A percentile compares a stretch with the other conserved stretches of the same genome.
Evolutionary conservation across 352 stramenopile species (phyloP).

Genomic region (Plasmopara muralis): DNA sequence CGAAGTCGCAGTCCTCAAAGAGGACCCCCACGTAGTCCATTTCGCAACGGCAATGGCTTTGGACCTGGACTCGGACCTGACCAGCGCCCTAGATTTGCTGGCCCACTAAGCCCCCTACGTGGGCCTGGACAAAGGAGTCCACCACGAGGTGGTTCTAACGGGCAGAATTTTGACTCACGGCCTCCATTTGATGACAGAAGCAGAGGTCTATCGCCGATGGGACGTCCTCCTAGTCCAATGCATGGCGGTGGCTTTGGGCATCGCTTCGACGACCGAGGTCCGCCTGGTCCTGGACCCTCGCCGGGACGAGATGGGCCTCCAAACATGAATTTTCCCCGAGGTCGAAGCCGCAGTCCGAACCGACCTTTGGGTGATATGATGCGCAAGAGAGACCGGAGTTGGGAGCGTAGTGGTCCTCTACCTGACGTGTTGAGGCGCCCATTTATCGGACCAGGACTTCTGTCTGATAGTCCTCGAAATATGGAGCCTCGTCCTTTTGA

Average conservation of each 20-base stretch:
- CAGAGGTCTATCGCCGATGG: conserved; percentile 16
- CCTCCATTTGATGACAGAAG: conserved; percentile 21
- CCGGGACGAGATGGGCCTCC: conserved; percentile 12
- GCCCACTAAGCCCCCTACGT: conserved; percentile 10
- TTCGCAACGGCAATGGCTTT: conserved; percentile 22
- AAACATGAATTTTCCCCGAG: conserved; percentile 29
- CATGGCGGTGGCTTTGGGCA: conserved; percentile 23
- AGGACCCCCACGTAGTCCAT: conserved; percentile 14
- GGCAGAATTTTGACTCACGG: conserved; percentile 8
- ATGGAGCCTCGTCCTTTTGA: conserved; percentile 26
- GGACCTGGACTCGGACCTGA: conserved; percentile 11
- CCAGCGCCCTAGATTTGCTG: conserved; percentile 7
- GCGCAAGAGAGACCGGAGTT: conserved; percentile 37
- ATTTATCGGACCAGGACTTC: conserved; percentile 15
- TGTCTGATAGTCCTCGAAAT: conserved; percentile 25
- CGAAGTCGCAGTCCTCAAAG: conserved; percentile 17
- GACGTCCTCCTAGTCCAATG: conserved; percentile 20
- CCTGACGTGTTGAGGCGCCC: conserved; percentile 18
- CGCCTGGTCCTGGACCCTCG: conserved; percentile 10
- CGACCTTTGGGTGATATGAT: conserved; percentile 25
- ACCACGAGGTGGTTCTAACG: conserved; percentile 8
- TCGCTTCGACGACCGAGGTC: conserved; percentile 31
- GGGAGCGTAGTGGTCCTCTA: conserved; percentile 26
- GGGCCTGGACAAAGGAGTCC: conserved; percentile 10
- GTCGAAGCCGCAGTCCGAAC: conserved; percentile 35